Evolutionary conservation across 306 rosid genomes (phyloP).

Genomic region (Pachyrhizus erosus): DNA sequence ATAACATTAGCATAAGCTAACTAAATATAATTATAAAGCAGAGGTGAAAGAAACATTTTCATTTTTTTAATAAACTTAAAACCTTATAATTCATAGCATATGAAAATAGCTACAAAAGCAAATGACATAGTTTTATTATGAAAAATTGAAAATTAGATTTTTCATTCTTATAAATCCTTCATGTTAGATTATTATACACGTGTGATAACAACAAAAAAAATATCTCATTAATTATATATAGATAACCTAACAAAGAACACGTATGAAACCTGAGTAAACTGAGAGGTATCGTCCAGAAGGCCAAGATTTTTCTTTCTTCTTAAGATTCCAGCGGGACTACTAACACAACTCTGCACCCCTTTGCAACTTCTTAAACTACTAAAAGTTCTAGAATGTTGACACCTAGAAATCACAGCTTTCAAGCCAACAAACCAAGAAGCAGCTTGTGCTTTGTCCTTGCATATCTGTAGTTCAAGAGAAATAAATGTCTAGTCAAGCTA

Average conservation of each 20-base stretch:
- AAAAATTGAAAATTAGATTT: neutral
- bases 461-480: constrained; percentile 55
- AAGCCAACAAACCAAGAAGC: constrained; percentile 84
- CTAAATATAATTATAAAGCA: neutral
- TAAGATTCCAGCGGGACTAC: constrained; percentile 82
- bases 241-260: constrained; percentile 30
- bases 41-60: constrained; percentile 3
- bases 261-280: constrained; percentile 71
- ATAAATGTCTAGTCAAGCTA: constrained; percentile 26
- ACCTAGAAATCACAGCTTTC: constrained; percentile 66
- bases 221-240: neutral
- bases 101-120: neutral
- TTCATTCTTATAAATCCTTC: neutral
- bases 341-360: constrained; percentile 79
- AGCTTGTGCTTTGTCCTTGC: constrained; percentile 85
- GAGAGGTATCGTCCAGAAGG: constrained; percentile 64
- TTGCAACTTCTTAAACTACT: constrained; percentile 66
- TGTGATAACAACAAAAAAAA: neutral
- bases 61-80: neutral
- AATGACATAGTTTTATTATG: neutral
- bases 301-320: constrained; percentile 85
- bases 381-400: constrained; percentile 55
- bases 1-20: neutral
- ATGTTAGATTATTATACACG: neutral
- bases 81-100: neutral